Evolutionary conservation across 768 basidiomycete genomes (phyloP).

Genomic region (Mycena amicta): DNA sequence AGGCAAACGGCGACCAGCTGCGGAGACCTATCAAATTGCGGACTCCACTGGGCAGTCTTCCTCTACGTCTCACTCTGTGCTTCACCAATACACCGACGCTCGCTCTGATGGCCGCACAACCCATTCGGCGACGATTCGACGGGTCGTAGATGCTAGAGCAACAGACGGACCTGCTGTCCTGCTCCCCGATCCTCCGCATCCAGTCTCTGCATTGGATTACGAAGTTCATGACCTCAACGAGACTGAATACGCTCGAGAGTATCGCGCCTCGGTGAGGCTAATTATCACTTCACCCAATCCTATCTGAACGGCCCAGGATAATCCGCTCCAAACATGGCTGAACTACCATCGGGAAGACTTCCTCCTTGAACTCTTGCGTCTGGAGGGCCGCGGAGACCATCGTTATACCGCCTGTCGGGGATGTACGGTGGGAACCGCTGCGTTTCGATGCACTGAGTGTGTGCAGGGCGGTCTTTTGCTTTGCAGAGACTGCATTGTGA

Average conservation of each 20-base stretch:
- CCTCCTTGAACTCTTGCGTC: constrained; percentile 1
- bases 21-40: not conserved
- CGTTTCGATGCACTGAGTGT: constrained; percentile 20
- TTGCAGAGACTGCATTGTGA: constrained; percentile 10
- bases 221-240: not conserved
- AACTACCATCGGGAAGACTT: not conserved
- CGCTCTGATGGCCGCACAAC: not conserved
- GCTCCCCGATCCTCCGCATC: not conserved
- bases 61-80: not conserved
- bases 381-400: constrained; percentile 13
- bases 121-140: not conserved
- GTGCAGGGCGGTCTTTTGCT: not conserved
- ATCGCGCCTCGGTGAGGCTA: not conserved
- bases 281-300: not conserved
- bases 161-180: not conserved
- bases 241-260: not conserved
- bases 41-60: not conserved
- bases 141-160: not conserved
- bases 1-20: too few relatives aligned
- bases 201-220: not conserved
- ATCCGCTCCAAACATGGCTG: not conserved
- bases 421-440: not conserved
- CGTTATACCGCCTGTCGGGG: not conserved
- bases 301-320: not conserved
- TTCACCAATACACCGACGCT: not conserved